Conservation (phyloP, 192 early-diverging fungal species). For the Gigaspora rosea region DNA sequence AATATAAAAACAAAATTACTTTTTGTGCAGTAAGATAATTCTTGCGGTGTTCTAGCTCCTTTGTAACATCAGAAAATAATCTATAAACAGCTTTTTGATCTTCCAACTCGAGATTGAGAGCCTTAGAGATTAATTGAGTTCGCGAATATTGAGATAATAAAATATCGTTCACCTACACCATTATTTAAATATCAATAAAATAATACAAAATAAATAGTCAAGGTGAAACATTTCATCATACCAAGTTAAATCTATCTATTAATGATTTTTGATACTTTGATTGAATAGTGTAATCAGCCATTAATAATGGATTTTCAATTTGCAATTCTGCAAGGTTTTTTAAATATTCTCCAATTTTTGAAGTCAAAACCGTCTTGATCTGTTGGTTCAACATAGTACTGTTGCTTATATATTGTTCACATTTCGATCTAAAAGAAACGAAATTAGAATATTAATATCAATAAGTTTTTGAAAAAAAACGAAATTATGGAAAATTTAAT, state of each 20-base stretch:
- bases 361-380: background rate
- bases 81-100: conserved; percentile 13
- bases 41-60: conserved; percentile 1
- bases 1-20: background rate
- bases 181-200: background rate
- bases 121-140: background rate
- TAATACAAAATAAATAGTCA: background rate
- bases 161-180: conserved; percentile 13
- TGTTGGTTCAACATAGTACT: background rate
- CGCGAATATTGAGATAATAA: conserved; percentile 13
- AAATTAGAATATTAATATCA: background rate
- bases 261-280: background rate
- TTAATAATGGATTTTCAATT: conserved; percentile 17
- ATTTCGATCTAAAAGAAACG: conserved; percentile 1
- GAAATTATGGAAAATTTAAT: background rate
- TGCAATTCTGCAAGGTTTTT: background rate
- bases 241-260: conserved; percentile 2
- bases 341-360: conserved; percentile 2
- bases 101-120: conserved; percentile 10
- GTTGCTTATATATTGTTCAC: background rate
- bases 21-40: background rate
- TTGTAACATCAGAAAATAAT: background rate
- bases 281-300: background rate
- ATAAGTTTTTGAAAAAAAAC: background rate
- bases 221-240: background rate